Conservation (phyloP, 306 rosid species). For the Lathyrus aphaca region DNA sequence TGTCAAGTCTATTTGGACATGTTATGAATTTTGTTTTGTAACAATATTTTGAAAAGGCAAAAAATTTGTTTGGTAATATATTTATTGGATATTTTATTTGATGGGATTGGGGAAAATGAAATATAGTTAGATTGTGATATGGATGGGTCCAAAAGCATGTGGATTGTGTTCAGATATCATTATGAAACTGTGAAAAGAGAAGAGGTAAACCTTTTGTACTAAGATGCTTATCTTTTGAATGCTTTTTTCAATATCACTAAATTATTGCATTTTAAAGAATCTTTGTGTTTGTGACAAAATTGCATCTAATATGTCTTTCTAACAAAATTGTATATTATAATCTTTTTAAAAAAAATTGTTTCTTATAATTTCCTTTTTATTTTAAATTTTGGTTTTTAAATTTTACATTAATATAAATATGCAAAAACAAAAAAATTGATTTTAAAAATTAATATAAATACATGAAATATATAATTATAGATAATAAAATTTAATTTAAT, state of each 20-base stretch:
- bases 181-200: slow-evolving; percentile 20
- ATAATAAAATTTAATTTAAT: too few species aligned
- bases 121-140: slow-evolving; percentile 19
- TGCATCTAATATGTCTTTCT: too few species aligned
- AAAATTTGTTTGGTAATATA: slow-evolving; percentile 9
- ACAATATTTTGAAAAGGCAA: not conserved
- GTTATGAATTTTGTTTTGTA: slow-evolving; percentile 20
- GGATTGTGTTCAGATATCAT: slow-evolving; percentile 31
- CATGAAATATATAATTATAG: too few species aligned
- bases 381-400: too few species aligned
- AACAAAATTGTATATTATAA: too few species aligned
- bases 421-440: too few species aligned
- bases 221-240: slow-evolving; percentile 30
- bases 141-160: slow-evolving; percentile 47
- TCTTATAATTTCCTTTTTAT: too few species aligned
- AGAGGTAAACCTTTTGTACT: slow-evolving; percentile 3
- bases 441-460: too few species aligned
- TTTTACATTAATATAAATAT: too few species aligned
- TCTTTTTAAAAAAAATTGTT: too few species aligned
- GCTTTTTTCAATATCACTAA: slow-evolving; percentile 1
- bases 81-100: slow-evolving; percentile 13
- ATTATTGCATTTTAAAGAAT: not conserved
- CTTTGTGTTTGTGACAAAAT: too few species aligned
- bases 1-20: slow-evolving; percentile 41
- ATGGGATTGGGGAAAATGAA: slow-evolving; percentile 33